Evolutionary conservation across 495 filamentous ascomycete genomes (phyloP).

Genomic region (Neurospora sp.): DNA sequence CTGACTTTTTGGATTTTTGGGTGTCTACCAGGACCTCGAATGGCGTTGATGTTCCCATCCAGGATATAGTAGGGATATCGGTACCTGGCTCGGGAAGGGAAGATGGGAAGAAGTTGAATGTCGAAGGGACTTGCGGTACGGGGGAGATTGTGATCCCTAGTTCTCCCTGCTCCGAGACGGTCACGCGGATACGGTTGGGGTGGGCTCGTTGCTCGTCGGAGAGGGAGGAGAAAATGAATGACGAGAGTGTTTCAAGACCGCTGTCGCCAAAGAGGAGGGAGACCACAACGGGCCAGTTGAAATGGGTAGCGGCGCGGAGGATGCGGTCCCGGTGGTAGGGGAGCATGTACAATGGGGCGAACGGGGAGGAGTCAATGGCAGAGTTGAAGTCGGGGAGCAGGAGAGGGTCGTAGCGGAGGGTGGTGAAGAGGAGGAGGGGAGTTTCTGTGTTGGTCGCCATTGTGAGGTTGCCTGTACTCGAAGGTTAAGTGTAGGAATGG

Average conservation of each 20-base stretch:
- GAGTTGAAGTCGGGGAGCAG: slow-evolving; percentile 5
- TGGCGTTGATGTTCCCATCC: no score
- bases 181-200: slow-evolving; percentile 38
- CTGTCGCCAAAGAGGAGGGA: slow-evolving; percentile 30
- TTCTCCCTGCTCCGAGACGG: slow-evolving; percentile 39
- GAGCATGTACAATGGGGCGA: slow-evolving; percentile 61
- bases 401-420: slow-evolving; percentile 64
- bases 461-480: not conserved
- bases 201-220: slow-evolving; percentile 15
- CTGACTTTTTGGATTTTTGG: slow-evolving; percentile 40
- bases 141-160: slow-evolving; percentile 41
- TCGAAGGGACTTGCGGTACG: slow-evolving; percentile 29
- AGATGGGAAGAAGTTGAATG: slow-evolving; percentile 16
- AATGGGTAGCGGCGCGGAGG: slow-evolving; percentile 59
- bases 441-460: slow-evolving; percentile 6
- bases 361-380: no score
- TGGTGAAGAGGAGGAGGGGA: slow-evolving; percentile 56
- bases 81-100: not conserved
- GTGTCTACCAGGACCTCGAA: slow-evolving; percentile 47
- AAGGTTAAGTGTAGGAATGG: not conserved
- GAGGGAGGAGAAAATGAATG: slow-evolving; percentile 12
- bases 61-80: not conserved
- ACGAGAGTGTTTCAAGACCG: slow-evolving; percentile 28
- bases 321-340: slow-evolving; percentile 72
- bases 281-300: slow-evolving; percentile 47